Evolutionary conservation across 1,284 basidiomycete species (phyloP), one percentile per base, ranked within the genome.

Genomic region (Sanghuangporus baumii): DNA sequence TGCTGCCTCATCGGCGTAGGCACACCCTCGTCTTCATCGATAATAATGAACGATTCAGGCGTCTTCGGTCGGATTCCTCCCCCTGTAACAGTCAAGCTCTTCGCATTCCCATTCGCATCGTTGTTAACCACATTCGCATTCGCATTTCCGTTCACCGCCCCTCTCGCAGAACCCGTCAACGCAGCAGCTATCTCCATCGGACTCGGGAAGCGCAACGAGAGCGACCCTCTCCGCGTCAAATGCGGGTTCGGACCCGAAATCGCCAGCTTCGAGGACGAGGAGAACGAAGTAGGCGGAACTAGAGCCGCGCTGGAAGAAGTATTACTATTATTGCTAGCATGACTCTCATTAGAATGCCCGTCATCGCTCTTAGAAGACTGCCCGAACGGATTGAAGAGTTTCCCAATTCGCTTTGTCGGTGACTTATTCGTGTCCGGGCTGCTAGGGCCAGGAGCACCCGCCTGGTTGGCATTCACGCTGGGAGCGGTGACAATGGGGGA

Each of bases 331-430:
- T 11, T 16, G 43, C 7, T 46, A 18, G 43, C 6, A 46, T 14
- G 43, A 46, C 43, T 18, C 16, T 18, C 43, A 3, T 60, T 63
- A 9, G 46, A 55, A 26, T 40, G 18, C 14, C 12, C 31, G 18
- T 18, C 40, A 18, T 62, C 50, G 38, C 38, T 26, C 23, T 57
- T 57, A 14, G 18, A 18, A 1, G 36, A 55, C 4, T 26, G 34
- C 8, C 34, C 52, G 40, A 36, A 55, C 31, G 37, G 47, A n/a
- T 46, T 46, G 43, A 34, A 36, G 18, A 52, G 38, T n/a, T 94
- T 93, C 34, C 77, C 77, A 72, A 90, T 90, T 63, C 83, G 78
- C 34, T 89, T 88, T 1, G 87, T 80, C 65, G 87, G 51, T 8
- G 40, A 26, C 41, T 12, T 41, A 18, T 23, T 43, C n/a, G 38